Conservation (phyloP, 2,329 filamentous ascomycete genomes). For the Trichoderma koningii region DNA sequence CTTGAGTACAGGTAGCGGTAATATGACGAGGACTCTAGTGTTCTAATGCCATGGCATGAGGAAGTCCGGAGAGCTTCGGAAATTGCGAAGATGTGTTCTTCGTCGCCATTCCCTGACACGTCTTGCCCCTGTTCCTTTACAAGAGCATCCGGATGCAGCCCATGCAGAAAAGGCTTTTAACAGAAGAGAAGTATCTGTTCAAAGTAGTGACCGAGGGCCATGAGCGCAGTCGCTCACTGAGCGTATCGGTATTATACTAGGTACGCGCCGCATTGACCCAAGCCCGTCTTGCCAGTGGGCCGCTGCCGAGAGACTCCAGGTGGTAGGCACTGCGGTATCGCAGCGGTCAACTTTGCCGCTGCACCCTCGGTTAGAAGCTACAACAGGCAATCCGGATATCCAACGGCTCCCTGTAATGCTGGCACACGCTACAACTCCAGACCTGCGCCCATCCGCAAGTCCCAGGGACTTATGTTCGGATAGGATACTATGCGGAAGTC, state of each 20-base stretch:
- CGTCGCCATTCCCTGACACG: no score
- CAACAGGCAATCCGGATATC: neutral
- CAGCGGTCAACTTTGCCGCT: neutral
- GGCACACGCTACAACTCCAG: neutral
- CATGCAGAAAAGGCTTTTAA: neutral
- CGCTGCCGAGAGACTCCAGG: neutral
- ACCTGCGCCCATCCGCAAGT: no score
- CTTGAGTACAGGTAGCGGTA: no score
- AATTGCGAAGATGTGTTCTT: neutral
- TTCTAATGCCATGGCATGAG: neutral
- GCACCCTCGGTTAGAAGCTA: slow-evolving; percentile 6
- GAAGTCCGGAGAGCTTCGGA: no score
- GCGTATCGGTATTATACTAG: no score
- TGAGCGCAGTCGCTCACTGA: no score
- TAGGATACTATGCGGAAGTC: neutral
- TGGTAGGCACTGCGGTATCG: neutral
- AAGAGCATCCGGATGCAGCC: neutral
- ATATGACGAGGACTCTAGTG: neutral
- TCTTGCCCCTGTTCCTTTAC: neutral
- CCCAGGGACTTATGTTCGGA: no score
- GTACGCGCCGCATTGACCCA: neutral
- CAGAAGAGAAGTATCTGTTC: neutral
- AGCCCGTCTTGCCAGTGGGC: neutral
- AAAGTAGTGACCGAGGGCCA: no score
- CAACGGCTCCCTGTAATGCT: neutral